Conservation (phyloP, 805 yeast genomes). For the Myxozyma monticola region DNA sequence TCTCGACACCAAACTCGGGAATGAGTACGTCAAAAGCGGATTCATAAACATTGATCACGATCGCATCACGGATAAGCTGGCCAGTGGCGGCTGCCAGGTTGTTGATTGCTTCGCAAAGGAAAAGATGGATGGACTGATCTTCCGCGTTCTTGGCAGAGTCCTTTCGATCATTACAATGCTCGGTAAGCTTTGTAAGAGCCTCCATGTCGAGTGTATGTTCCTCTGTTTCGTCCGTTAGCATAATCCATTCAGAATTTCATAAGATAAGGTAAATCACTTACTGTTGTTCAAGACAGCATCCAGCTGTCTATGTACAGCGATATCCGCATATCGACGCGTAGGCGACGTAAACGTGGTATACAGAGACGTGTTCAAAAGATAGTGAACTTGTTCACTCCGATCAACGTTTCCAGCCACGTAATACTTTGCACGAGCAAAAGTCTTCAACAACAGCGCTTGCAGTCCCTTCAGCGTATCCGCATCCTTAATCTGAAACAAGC, state of each 20-base stretch:
- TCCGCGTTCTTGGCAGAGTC: constrained; percentile 93
- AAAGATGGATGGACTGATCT: constrained; percentile 88
- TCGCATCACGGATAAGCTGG: constrained; percentile 79
- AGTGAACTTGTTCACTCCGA: constrained; percentile 74
- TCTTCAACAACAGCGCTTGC: constrained; percentile 76
- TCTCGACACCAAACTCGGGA: constrained; percentile 93
- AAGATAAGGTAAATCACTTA: constrained; percentile 32
- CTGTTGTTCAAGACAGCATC: constrained; percentile 55
- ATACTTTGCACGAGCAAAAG: constrained; percentile 83
- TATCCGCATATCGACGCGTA: constrained; percentile 85
- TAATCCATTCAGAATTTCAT: neutral
- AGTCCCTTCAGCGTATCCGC: constrained; percentile 65
- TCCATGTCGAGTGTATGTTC: constrained; percentile 42
- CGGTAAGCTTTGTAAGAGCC: constrained; percentile 76
- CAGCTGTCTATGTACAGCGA: constrained; percentile 88
- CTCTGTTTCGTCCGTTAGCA: constrained; percentile 1
- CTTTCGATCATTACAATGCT: constrained; percentile 91
- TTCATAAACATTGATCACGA: constrained; percentile 89
- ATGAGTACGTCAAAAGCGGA: constrained; percentile 90
- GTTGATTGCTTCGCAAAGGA: constrained; percentile 79
- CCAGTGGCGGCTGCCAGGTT: constrained; percentile 72
- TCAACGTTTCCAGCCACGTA: constrained; percentile 85
- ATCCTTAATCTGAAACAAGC: constrained; percentile 65
- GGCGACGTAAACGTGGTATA: constrained; percentile 96
- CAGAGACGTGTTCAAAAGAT: constrained; percentile 75